phyloP scores from a whole-genome alignment of 2,329 filamentous ascomycete genomes.

The Cladosporium sp. region DNA sequence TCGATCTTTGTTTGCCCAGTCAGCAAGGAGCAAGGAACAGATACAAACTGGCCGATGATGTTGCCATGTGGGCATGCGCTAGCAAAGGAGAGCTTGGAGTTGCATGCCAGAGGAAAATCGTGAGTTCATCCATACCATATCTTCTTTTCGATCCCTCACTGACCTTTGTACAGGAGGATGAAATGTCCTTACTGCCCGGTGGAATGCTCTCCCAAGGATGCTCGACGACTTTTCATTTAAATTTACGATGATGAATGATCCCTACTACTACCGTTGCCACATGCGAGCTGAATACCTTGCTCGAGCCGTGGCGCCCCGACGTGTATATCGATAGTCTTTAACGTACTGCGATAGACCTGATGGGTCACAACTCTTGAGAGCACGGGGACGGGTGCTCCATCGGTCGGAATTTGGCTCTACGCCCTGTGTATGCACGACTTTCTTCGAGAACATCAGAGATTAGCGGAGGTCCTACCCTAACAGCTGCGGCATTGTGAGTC shows the following conservation, averaged over 20 bases:
- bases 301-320: background rate
- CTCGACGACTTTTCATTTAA: constrained; percentile 60
- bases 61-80: constrained; percentile 94
- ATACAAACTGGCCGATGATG: constrained; percentile 93
- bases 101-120: constrained; percentile 68
- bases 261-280: background rate
- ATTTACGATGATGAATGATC: background rate
- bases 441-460: background rate
- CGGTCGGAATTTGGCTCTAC: background rate
- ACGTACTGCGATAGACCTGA: background rate
- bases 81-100: constrained; percentile 77
- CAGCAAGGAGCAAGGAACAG: constrained; percentile 92
- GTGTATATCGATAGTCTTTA: background rate
- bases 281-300: background rate
- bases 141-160: background rate
- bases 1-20: constrained; percentile 98
- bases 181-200: constrained; percentile 96
- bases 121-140: background rate
- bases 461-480: background rate
- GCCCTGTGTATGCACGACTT: background rate
- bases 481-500: background rate
- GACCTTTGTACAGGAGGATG: constrained; percentile 55
- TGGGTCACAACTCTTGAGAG: background rate
- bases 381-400: background rate
- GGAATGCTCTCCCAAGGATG: constrained; percentile 77